Conservation (phyloP, 768 basidiomycete genomes). For the Leccinum uliginosum region DNA sequence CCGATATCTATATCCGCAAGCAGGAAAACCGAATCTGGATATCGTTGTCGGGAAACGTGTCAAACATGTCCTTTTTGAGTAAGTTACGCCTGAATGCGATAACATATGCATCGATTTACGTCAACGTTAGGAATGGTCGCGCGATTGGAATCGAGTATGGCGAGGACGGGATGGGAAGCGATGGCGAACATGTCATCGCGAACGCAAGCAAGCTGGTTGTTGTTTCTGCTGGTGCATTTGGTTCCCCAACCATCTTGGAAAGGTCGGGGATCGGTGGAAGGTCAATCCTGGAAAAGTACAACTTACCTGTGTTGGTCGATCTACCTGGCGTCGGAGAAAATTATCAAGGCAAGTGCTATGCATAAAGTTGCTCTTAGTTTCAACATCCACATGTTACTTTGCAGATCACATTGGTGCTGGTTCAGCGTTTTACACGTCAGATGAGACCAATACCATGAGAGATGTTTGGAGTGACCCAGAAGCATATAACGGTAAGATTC, state of each 20-base stretch:
- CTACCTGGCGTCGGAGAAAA: background rate
- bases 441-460: background rate
- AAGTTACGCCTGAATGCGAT: background rate
- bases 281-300: slow-evolving; percentile 42
- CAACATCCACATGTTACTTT: background rate
- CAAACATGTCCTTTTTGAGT: background rate
- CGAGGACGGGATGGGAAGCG: slow-evolving; percentile 1
- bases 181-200: slow-evolving; percentile 12
- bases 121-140: slow-evolving; percentile 23
- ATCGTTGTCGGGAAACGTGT: slow-evolving; percentile 23
- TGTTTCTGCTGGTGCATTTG: slow-evolving; percentile 49
- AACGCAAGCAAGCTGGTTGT: slow-evolving; percentile 39
- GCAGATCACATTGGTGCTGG: background rate
- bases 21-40: slow-evolving; percentile 27
- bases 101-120: background rate
- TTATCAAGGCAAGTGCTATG: slow-evolving; percentile 37
- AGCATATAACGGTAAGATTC: background rate
- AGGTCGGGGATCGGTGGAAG: slow-evolving; percentile 64
- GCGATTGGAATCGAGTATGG: slow-evolving; percentile 36
- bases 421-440: background rate
- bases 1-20: slow-evolving; percentile 31
- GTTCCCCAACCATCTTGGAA: slow-evolving; percentile 52
- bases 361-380: background rate
- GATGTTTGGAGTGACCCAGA: background rate
- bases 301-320: slow-evolving; percentile 34